A percentile compares a stretch with the other conserved stretches of the same genome.
Evolutionary conservation across 805 yeast genomes (phyloP).

Genomic region (Saccharomycopsis sp.): DNA sequence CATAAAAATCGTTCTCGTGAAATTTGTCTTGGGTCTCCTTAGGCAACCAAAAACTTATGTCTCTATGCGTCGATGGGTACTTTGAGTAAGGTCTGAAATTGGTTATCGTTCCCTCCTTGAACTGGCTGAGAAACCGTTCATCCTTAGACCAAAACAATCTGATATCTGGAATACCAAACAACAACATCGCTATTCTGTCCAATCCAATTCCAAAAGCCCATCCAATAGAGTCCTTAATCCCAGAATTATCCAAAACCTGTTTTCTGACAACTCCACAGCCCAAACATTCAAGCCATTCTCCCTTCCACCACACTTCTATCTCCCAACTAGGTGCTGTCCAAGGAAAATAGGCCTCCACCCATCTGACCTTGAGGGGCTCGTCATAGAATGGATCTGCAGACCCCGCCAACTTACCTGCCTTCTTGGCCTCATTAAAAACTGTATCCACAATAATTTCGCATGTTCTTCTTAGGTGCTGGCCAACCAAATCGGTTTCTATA

Average conservation of each 20-base stretch:
- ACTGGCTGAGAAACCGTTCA: conserved; percentile 69
- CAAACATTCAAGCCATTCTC: conserved; percentile 95
- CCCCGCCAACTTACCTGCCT: conserved; percentile 51
- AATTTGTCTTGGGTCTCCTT: conserved; percentile 31
- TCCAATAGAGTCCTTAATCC: conserved; percentile 59
- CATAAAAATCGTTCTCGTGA: conserved; percentile 92
- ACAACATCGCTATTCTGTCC: conserved; percentile 91
- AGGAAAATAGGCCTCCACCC: conserved; percentile 95
- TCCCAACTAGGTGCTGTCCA: conserved; percentile 99
- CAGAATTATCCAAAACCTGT: conserved; percentile 68
- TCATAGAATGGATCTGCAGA: conserved; percentile 51
- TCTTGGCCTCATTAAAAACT: conserved; percentile 68
- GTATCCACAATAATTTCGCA: conserved; percentile 76
- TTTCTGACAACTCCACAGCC: conserved; percentile 91
- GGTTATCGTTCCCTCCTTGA: conserved; percentile 53
- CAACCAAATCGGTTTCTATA: conserved; percentile 59
- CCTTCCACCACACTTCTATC: conserved; percentile 98
- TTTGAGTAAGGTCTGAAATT: conserved; percentile 85
- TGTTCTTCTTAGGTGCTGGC: conserved; percentile 77
- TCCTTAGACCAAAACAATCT: conserved; percentile 88
- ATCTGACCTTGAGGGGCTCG: conserved; percentile 77
- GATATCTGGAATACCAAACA: conserved; percentile 94
- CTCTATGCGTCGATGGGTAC: conserved; percentile 81
- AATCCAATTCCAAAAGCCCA: conserved; percentile 99
- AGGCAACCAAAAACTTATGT: conserved; percentile 88